Evolutionary conservation across 192 early-diverging fungal species (phyloP), one percentile per base, ranked within the genome.

Genomic region (Umbelopsis vinacea): DNA sequence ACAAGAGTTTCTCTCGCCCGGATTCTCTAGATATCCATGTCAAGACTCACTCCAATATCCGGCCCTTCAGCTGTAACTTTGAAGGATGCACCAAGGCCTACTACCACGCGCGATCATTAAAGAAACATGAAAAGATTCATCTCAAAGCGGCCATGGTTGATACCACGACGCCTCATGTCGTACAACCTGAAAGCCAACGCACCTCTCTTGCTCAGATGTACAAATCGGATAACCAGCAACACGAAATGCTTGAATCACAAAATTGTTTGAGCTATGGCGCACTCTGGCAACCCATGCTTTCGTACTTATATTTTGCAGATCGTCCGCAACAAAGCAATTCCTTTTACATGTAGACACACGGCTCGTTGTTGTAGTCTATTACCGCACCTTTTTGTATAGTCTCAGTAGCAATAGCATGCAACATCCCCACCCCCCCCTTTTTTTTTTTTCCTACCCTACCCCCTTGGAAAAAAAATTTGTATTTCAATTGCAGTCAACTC

Each of bases 1-100:
- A 81, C 15, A 84, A 84, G 53, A 81, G 79, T 37, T 84, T 84
- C 43, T 84, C 82, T 24, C 69, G 82, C 45, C 82, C 82, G 33
- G 82, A 84, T 67, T 84, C 82, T 19, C 50, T 82, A n/a, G 81
- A 72, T 37, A 84, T 78, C 14, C 84, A 86, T 38, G 29, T 63
- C 12, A 63, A 63, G 12, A 63, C 57, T 17, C 57, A 63, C 19
- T 63, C 57, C 10, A 63, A 63, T 26, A 26, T 63, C 19, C 57
- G 57, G 4, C 57, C 57, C 11, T 63, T 63, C 57, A 63, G 29
- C 7, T 63, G 57, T 63, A 63, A 26, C 3, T 63, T 29, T 26
- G 57, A 63, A 37, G 26, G 57, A 3, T 63, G 57, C 38, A 63
- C 57, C 26, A 63, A 63, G 14, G 57, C 57, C 6, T 63, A 63